Percentiles rank a stretch among this genome's conserved stretches.
phyloP scores from a whole-genome alignment of 352 stramenopile genomes.

The Globisporangium cylindrosporum region DNA sequence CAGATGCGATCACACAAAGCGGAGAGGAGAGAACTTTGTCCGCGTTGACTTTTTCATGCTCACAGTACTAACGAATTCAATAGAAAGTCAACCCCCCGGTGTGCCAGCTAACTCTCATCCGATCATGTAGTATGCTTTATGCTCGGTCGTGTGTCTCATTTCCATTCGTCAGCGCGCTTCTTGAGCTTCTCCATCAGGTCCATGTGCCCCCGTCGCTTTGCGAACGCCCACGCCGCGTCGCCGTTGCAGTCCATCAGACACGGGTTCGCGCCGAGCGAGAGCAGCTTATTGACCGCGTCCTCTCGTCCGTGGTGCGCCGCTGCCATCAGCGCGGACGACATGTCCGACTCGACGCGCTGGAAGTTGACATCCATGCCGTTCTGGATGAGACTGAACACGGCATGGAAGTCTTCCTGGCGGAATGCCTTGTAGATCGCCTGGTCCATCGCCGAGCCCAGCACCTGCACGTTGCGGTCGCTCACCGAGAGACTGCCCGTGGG shows the following conservation, averaged over 20 bases:
- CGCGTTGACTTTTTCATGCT: slow-evolving; percentile 9
- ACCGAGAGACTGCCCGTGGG: slow-evolving; percentile 44
- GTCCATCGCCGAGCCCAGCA: slow-evolving; percentile 83
- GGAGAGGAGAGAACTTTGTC: slow-evolving; percentile 1
- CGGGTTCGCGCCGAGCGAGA: slow-evolving; percentile 66
- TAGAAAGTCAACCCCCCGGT: slow-evolving; percentile 5
- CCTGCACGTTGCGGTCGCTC: slow-evolving; percentile 69
- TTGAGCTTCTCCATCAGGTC: slow-evolving; percentile 72
- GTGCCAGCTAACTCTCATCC: background rate
- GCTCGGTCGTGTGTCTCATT: background rate
- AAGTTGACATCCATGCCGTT: slow-evolving; percentile 89
- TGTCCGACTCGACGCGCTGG: slow-evolving; percentile 74
- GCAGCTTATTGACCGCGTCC: slow-evolving; percentile 59
- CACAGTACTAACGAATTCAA: slow-evolving; percentile 7
- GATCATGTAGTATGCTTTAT: too few species aligned
- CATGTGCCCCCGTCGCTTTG: slow-evolving; percentile 58
- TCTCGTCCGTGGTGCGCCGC: slow-evolving; percentile 78
- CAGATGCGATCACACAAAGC: background rate
- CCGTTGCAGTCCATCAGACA: slow-evolving; percentile 46
- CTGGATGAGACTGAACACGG: slow-evolving; percentile 72
- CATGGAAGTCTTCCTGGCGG: slow-evolving; percentile 72
- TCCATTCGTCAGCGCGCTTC: slow-evolving; percentile 64
- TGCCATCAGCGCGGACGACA: slow-evolving; percentile 73
- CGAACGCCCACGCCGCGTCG: slow-evolving; percentile 69
- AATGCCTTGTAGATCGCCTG: slow-evolving; percentile 80